These are phyloP conservation scores for Pythium sp. DNA, from an alignment of 352 stramenopile species.

Conservation along the genomic window DNA sequence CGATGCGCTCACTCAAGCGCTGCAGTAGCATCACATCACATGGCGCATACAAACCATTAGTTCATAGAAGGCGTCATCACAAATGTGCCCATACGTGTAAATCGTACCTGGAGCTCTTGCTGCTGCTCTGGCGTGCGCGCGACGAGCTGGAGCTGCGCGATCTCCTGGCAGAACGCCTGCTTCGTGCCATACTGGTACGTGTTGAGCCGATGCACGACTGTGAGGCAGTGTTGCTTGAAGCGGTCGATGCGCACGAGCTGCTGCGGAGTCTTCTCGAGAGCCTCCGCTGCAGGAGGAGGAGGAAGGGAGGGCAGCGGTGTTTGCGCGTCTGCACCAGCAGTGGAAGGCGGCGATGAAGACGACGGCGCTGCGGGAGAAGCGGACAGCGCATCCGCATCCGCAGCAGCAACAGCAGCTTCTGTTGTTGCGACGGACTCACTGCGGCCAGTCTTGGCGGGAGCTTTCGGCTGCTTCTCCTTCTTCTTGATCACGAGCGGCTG, in stretches of 20 bases:
- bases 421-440: neutral
- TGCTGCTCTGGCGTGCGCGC: conserved; percentile 24
- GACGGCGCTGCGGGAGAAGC: neutral
- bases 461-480: neutral
- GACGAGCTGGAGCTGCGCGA: conserved; percentile 39
- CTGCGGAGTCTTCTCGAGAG: neutral
- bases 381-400: neutral
- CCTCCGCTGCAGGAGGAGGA: neutral
- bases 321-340: neutral
- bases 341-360: neutral
- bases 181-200: conserved; percentile 58
- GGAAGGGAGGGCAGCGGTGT: neutral
- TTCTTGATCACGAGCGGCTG: neutral
- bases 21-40: neutral
- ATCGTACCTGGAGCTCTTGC: conserved; percentile 19
- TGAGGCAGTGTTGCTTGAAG: conserved; percentile 31
- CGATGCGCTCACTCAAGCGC: conserved; percentile 10
- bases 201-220: conserved; percentile 50
- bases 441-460: neutral
- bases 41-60: neutral
- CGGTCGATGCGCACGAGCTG: conserved; percentile 16
- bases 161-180: conserved; percentile 51
- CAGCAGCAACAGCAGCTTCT: neutral
- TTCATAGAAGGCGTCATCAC: neutral
- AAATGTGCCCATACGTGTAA: neutral